A percentile compares a stretch with the other conserved stretches of the same genome.
These are phyloP conservation scores for Flaveria bidentis DNA, from an alignment of 129 eudicot genomes.

Conservation along the genomic window DNA sequence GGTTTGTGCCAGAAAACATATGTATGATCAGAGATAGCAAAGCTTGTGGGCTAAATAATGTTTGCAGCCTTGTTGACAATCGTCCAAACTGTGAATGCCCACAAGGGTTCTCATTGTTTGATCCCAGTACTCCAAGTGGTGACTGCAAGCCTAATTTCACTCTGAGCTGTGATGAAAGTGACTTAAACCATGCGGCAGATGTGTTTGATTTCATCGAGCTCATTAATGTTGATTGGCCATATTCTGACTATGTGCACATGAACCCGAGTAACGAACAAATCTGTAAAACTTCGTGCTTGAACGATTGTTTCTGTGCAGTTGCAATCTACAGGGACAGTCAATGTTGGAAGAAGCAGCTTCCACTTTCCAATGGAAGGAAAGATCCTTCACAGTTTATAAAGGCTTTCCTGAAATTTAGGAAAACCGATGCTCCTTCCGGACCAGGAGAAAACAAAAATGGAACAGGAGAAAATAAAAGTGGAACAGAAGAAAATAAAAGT, in stretches of 20 bases:
- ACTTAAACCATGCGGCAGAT: background rate
- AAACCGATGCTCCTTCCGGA: slow-evolving; percentile 12
- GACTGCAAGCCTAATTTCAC: slow-evolving; percentile 53
- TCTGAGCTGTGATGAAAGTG: slow-evolving; percentile 36
- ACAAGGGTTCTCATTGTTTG: slow-evolving; percentile 41
- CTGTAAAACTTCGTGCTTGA: slow-evolving; percentile 27
- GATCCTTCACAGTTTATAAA: slow-evolving; percentile 11
- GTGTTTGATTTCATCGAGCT: slow-evolving; percentile 29
- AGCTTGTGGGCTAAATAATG: slow-evolving; percentile 65
- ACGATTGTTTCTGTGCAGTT: slow-evolving; percentile 66
- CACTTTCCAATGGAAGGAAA: slow-evolving; percentile 32
- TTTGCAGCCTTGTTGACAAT: slow-evolving; percentile 44
- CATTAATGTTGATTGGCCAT: slow-evolving; percentile 52
- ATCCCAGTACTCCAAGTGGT: slow-evolving; percentile 43
- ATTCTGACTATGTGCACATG: slow-evolving; percentile 21
- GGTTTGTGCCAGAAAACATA: slow-evolving; percentile 44
- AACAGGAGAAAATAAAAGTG: slow-evolving; percentile 2
- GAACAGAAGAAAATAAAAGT: slow-evolving; percentile 8
- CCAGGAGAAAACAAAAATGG: slow-evolving; percentile 12
- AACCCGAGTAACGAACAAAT: slow-evolving; percentile 21
- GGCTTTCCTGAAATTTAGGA: slow-evolving; percentile 42
- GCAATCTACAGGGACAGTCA: slow-evolving; percentile 29
- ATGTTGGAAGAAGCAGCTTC: slow-evolving; percentile 56
- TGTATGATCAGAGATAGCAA: slow-evolving; percentile 36
- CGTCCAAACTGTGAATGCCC: slow-evolving; percentile 65